phyloP scores from a whole-genome alignment of 352 stramenopile genomes.

The Globisporangium recalcitrans region DNA sequence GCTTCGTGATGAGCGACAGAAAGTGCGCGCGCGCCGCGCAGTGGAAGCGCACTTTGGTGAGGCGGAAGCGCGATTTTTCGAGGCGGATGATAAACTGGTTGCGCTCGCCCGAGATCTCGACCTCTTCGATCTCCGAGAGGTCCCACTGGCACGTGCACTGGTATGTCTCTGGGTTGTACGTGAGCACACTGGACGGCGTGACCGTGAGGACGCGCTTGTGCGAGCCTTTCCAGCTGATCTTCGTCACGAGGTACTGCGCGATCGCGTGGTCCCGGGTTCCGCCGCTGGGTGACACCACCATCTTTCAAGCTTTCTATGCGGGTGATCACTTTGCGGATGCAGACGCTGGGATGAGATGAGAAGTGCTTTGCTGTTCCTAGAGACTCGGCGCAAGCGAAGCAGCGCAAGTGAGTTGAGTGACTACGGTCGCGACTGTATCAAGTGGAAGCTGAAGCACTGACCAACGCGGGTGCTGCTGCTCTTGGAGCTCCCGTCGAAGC shows the following conservation, averaged over 20 bases:
- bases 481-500: neutral
- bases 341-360: neutral
- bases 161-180: slow-evolving; percentile 66
- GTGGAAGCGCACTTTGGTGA: slow-evolving; percentile 46
- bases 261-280: slow-evolving; percentile 27
- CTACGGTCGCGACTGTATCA: neutral
- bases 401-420: neutral
- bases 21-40: slow-evolving; percentile 53
- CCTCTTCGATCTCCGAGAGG: slow-evolving; percentile 48
- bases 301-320: neutral
- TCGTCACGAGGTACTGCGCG: slow-evolving; percentile 65
- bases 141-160: slow-evolving; percentile 70
- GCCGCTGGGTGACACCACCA: slow-evolving; percentile 1
- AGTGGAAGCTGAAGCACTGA: slow-evolving; percentile 1
- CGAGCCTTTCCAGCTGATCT: slow-evolving; percentile 61
- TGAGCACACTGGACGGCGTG: slow-evolving; percentile 41
- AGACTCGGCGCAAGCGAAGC: too few relatives aligned
- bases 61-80: slow-evolving; percentile 59
- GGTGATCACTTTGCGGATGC: neutral
- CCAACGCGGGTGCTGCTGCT: neutral
- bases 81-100: slow-evolving; percentile 60
- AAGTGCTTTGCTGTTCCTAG: neutral
- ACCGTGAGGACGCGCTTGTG: slow-evolving; percentile 58
- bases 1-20: slow-evolving; percentile 40
- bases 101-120: slow-evolving; percentile 31